Evolutionary conservation across 1,284 basidiomycete species (phyloP), one percentile per base, ranked within the genome.

Genomic region (Xanthoconium separans): DNA sequence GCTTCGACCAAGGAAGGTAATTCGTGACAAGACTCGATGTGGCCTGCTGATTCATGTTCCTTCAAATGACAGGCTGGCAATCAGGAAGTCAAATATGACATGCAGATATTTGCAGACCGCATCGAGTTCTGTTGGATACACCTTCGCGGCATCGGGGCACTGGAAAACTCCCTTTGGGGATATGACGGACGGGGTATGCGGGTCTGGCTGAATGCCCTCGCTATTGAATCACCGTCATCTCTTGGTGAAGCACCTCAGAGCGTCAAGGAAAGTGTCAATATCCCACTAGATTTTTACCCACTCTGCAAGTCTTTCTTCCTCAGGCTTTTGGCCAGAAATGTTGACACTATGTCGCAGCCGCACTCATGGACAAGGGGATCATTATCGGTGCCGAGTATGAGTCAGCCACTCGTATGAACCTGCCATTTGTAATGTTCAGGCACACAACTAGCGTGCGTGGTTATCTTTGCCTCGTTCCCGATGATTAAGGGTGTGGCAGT

Each of bases 111-210:
- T 29, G 93, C 95, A 0, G 93, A 98, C 63, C 84, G 89, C 29
- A 93, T 99, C 58, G 96, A 99, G 67, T 95, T 95, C 66, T 99
- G 95, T 73, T 99, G 96, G 96, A 98, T 96, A 42, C 95, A 98
- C 74, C 75, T 98, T 49, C 85, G 90, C 44, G 95, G 95, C 1
- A 93, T 98, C 34, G 91, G 89, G 3, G 87, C 93, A 2, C 77
- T 99, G 30, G 95, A 98, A 66, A 98, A 99, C 73, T 97, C 95
- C 9, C 76, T 99, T 13, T 99, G 96, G 96, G 96, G 89, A 1
- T 99, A 93, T 70, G 96, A 99, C 63, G 97, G 95, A 1, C 80
- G 83, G 55, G 84, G 85, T 12, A 90, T 99, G 65, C 80, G 93
- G 41, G 84, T 99, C 18, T 99, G 96, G 96, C 77, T 99, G 31